Evolutionary conservation across 768 basidiomycete genomes (phyloP).

Genomic region (Suillus brevipes): DNA sequence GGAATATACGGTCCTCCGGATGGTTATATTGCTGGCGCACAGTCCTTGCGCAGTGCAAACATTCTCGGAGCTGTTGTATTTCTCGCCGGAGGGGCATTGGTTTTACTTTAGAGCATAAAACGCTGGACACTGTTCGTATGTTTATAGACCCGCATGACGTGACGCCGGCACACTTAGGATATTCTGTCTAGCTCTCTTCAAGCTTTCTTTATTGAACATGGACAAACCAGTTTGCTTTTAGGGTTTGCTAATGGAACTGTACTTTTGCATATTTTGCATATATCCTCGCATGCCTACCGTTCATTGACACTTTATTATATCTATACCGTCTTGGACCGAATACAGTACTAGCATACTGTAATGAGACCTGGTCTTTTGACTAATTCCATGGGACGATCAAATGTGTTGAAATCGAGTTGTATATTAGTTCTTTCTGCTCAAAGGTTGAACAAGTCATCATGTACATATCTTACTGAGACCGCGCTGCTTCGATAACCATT

Average conservation of each 20-base stretch:
- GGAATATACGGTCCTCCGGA: constrained; percentile 70
- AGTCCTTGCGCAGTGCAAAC: constrained; percentile 46
- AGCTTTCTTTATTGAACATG: constrained; percentile 9
- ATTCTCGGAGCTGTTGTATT: constrained; percentile 46
- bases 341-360: constrained; percentile 3
- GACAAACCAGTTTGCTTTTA: constrained; percentile 15
- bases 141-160: background rate
- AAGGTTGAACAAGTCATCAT: background rate
- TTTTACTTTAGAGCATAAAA: constrained; percentile 38
- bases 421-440: background rate
- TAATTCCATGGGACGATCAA: background rate
- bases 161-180: background rate
- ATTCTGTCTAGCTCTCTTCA: background rate
- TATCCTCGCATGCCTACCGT: constrained; percentile 17
- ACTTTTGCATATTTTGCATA: constrained; percentile 22
- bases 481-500: background rate
- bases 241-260: constrained; percentile 20
- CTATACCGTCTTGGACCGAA: background rate
- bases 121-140: constrained; percentile 2
- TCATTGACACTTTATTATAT: constrained; percentile 27
- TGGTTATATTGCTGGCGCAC: constrained; percentile 59
- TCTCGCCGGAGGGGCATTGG: constrained; percentile 49
- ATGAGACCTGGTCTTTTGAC: background rate
- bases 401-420: background rate
- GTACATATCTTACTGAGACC: background rate